Base-by-base conservation (phyloP, 441 rosid genomes). In the Syzygium syzygioides region DNA sequence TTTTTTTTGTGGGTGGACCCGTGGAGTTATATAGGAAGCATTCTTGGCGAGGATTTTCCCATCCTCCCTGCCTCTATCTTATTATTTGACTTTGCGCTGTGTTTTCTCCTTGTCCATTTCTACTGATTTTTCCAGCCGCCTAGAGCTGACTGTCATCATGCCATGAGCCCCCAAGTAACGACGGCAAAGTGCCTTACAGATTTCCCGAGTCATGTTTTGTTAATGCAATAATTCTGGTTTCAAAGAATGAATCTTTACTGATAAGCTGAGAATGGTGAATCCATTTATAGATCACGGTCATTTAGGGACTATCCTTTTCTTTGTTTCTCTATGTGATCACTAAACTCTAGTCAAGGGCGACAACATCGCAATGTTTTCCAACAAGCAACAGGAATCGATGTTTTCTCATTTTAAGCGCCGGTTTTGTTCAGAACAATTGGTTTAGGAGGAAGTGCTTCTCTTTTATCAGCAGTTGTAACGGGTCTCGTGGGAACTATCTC, bases 311-410 rank as follows among this genome's bases (percentile, higher is more conserved):
- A 55, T 55, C 23, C 57, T 18, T 55, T 57, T 57, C 62, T 57
- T 57, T 25, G 54, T 25, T 25, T 57, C 11, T 26, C 28, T 56
- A 23, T 8, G 60, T 10, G 62, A 57, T 19, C 79, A 19, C 48
- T 18, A 4, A 34, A 34, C 79, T 68, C 79, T 19, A 19, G 79
- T 68, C 79, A 19, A 68, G 48, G 48, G 50, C 48, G 25, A 56
- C 59, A 3, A 19, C 59, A 7, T 7, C 25, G 26, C 59, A 56
- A 56, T 20, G 9, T 94, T 66, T 94, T 94, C 87, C 94, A 93
- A 71, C 94, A 92, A 83, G 93, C 92, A 60, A 94, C 95, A 1
- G 95, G 95, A 9, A 94, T 94, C 60, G 92, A 94, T 19, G 94
- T 94, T 41, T 90, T 94, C 2, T 88, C 92, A 68, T 94, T 94